Evolutionary conservation across 192 early-diverging fungal genomes (phyloP), one percentile per base, ranked within the genome.

Genomic region (Lunasporangiospora selenospora): DNA sequence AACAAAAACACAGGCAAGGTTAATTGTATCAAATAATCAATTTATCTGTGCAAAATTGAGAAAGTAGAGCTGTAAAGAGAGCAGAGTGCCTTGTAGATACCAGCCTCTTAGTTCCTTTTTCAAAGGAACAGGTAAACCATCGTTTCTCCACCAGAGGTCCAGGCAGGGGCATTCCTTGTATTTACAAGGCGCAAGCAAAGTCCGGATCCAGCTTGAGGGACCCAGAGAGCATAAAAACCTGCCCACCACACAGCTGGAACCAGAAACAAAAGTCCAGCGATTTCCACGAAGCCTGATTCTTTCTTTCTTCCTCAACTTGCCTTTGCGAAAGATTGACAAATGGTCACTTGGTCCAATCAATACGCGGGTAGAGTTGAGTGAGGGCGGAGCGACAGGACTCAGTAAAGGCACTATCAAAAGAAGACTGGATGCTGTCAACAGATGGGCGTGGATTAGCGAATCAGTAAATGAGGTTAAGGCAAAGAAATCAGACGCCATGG

Each of bases 121-220:
- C 46, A 61, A 61, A 43, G 48, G 24, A 30, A 50, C 31, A 50
- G 19, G 31, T 50, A 33, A 50, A 33, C 48, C 31, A 13, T 33
- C 30, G 48, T 50, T 50, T 50, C 30, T 18, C 30, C 15, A 33
- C 31, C 48, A 50, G 48, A 33, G 48, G 31, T 15, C 30, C 31
- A 50, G 31, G 19, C 48, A 50, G 48, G 30, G 11, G 48, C 31
- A 50, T 16, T 50, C 30, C 48, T 18, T n/a, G 48, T 32, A 61
- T 41, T 31, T 53, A 56, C 40, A 41, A 56, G 40, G 41, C 53
- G 53, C 53, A 56, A 44, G 53, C 53, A 56, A 56, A 41, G 53
- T 56, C 40, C 41, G 40, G 53, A 43, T 56, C 40, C 53, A 44
- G 53, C 38, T 41, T 43, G 18, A 56, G 39, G 53, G 30, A 56